These are phyloP conservation scores for Stachybotrys echinatus DNA, from an alignment of 2,329 filamentous ascomycete species.

Conservation along the genomic window DNA sequence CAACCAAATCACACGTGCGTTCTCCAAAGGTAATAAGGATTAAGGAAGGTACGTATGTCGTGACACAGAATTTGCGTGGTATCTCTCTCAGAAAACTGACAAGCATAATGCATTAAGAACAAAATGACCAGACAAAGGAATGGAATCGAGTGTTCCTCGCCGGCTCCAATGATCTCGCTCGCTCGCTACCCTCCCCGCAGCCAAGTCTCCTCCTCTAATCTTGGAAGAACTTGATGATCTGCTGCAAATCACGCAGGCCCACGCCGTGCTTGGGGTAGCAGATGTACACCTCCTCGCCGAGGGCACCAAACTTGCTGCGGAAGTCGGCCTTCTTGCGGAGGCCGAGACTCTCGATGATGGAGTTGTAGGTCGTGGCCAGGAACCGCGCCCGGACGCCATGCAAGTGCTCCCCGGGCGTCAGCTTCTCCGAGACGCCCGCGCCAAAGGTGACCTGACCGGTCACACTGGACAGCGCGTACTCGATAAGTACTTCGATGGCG, in stretches of 20 bases:
- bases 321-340: conserved; percentile 84
- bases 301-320: conserved; percentile 81
- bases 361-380: conserved; percentile 75
- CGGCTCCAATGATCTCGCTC: too few species aligned
- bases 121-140: too few species aligned
- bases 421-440: conserved; percentile 68
- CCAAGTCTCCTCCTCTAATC: too few species aligned
- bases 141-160: too few species aligned
- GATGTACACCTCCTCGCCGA: conserved; percentile 81
- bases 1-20: too few species aligned
- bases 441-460: conserved; percentile 73
- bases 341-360: conserved; percentile 75
- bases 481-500: conserved; percentile 78
- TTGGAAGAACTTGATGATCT: conserved; percentile 88
- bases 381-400: conserved; percentile 76
- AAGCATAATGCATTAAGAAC: neutral
- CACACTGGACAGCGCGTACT: conserved; percentile 55
- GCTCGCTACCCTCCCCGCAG: too few species aligned
- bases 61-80: too few species aligned
- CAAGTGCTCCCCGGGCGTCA: conserved; percentile 77
- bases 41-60: too few species aligned
- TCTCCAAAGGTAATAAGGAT: too few species aligned
- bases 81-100: neutral
- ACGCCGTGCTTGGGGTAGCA: conserved; percentile 85
- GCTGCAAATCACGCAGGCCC: conserved; percentile 73